phyloP scores from a whole-genome alignment of 495 filamentous ascomycete species.

The Podospora fimiseda region DNA sequence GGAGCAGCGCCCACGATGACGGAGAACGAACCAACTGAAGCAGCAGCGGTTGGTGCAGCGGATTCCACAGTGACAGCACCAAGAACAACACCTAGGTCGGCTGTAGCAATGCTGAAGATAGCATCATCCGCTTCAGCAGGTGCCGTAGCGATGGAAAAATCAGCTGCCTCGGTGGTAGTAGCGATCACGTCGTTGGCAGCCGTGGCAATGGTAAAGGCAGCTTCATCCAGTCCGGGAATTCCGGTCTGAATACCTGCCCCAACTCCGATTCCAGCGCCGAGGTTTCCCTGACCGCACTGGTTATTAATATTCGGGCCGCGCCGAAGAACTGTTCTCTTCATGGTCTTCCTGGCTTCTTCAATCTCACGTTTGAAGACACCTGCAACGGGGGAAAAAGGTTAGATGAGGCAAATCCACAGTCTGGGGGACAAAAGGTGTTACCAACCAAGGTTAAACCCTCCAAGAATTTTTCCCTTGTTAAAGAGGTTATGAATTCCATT shows the following conservation, averaged over 20 bases:
- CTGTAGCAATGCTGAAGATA: not conserved
- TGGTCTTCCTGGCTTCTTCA: conserved; percentile 20
- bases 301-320: conserved; percentile 15
- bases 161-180: not conserved
- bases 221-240: not conserved
- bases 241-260: not conserved
- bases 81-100: not conserved
- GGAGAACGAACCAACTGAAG: not conserved
- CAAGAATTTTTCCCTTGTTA: conserved; percentile 27
- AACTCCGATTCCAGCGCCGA: not conserved
- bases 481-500: conserved; percentile 31
- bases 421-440: not conserved
- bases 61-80: conserved; percentile 5
- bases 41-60: conserved; percentile 5
- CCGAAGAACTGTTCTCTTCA: conserved; percentile 22
- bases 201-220: conserved; percentile 5
- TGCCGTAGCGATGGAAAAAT: conserved; percentile 2
- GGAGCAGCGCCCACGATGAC: not conserved
- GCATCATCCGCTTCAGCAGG: conserved; percentile 1
- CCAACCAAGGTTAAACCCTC: conserved; percentile 31
- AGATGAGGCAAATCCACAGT: not conserved
- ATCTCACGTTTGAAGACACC: conserved; percentile 36
- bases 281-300: conserved; percentile 6
- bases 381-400: conserved; percentile 14
- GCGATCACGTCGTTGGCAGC: conserved; percentile 1